phyloP scores from a whole-genome alignment of 2,329 filamentous ascomycete species.

The Fusarium nodosum region DNA sequence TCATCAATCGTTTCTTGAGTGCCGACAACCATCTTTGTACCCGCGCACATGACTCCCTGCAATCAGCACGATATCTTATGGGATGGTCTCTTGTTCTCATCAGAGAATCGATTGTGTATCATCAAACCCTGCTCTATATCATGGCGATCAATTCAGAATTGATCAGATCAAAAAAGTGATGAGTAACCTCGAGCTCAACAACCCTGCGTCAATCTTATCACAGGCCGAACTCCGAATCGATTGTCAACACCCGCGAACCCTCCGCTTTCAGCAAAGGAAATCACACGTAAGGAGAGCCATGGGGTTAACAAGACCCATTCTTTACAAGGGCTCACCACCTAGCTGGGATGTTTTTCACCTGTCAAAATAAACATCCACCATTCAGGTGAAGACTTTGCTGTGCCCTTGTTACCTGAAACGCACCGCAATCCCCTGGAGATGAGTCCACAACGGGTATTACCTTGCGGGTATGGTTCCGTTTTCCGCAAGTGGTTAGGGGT shows the following conservation, averaged over 20 bases:
- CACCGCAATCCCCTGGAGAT: background rate
- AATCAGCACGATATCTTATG: background rate
- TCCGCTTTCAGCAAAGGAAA: background rate
- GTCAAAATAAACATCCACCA: conserved; percentile 8
- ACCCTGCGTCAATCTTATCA: too few relatives aligned
- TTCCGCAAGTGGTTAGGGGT: background rate
- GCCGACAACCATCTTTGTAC: background rate
- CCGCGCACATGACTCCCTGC: background rate
- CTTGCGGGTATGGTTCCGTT: background rate
- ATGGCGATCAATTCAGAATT: too few relatives aligned
- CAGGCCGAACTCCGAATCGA: too few relatives aligned
- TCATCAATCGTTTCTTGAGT: background rate
- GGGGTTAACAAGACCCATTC: background rate
- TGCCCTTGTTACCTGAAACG: conserved; percentile 10
- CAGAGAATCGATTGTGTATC: too few relatives aligned
- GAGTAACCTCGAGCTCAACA: too few relatives aligned
- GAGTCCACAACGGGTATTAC: conserved; percentile 3
- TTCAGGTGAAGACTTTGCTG: background rate
- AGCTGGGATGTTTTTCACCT: background rate
- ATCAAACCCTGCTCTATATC: too few relatives aligned
- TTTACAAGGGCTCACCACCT: background rate
- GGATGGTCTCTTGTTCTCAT: background rate
- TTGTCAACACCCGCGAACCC: too few relatives aligned
- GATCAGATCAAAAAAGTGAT: too few relatives aligned
- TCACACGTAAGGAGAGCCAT: background rate